Base-by-base conservation (phyloP, 2,329 filamentous ascomycete species). In the Gliomastix tumulicola region DNA sequence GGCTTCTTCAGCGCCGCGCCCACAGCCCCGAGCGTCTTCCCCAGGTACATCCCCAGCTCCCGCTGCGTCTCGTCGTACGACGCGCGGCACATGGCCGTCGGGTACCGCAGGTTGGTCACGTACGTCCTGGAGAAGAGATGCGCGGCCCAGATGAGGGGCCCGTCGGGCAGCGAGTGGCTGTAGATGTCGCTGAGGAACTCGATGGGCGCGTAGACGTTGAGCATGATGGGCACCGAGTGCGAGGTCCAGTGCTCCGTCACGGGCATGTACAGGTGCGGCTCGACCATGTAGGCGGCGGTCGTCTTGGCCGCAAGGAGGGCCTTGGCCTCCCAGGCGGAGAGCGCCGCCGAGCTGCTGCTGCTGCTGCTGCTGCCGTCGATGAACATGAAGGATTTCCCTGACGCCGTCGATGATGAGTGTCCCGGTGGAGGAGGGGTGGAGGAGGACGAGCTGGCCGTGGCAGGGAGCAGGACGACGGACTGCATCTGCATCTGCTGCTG, bases 61-160 rank as follows among this genome's bases (percentile, higher is more conserved):
- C 47, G 46, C 21, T 56, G 48, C 5, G 48, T 52, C 35, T 57
- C 47, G 2, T 16, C 17, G 6, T 45, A 25, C 4, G 55, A 53
- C 7, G 44, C 44, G 12, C 44, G 49, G 21, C 50, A 40, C 7
- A 54, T 41, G 20, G 54, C 47, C 6, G 57, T 57, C 2, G 57
- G 53, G 17, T 56, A 50, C 15, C 49, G 48, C 19, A 62, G 33
- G 28, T 63, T 65, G 20, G 51, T 60, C 23, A 62, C 47, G 35
- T 63, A 65, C 15, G 62, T 62, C 15, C 59, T 49, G 17, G 62
- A 50, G 42, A 63, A 65, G 23, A 64, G 54, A 33, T 65, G 62
- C 13, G 59, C 56, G 6, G 59, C 56, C 51, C 58, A 62, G 9
- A 58, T 35, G n/a, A 65, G 47, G 7, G 61, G 59, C 6, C 62